These are phyloP conservation scores for Hippophae rhamnoides DNA, from an alignment of 306 rosid genomes.

Conservation along the genomic window DNA sequence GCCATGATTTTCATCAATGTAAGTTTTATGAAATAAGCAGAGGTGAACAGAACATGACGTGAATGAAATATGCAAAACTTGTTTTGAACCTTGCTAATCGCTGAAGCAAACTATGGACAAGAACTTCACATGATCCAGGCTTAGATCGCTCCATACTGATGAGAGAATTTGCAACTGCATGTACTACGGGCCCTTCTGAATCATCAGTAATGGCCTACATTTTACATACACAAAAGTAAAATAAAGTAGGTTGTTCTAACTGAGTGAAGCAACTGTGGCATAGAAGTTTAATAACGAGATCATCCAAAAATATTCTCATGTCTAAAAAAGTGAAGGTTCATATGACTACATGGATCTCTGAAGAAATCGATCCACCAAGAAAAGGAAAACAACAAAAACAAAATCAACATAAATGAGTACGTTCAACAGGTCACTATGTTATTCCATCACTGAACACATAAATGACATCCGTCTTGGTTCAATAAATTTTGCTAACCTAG, in stretches of 20 bases:
- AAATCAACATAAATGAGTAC: no score
- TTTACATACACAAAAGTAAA: conserved; percentile 4
- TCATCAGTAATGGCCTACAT: conserved; percentile 63
- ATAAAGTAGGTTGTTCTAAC: neutral
- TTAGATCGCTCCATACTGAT: conserved; percentile 59
- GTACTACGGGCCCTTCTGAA: conserved; percentile 47
- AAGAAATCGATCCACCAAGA: no score
- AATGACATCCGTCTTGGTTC: no score
- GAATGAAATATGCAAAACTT: neutral
- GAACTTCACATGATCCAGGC: conserved; percentile 72
- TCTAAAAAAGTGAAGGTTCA: no score
- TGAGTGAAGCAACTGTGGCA: neutral
- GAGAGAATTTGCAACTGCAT: conserved; percentile 52
- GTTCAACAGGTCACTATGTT: no score
- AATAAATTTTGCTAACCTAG: no score
- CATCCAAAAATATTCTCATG: no score
- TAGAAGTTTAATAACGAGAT: no score
- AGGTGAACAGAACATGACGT: neutral
- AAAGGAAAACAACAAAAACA: no score
- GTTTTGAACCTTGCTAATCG: conserved; percentile 59
- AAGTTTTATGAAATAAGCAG: conserved; percentile 3
- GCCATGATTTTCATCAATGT: conserved; percentile 19
- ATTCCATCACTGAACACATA: no score
- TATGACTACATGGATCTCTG: no score
- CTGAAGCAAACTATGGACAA: conserved; percentile 68